A percentile compares a stretch with the other conserved stretches of the same genome.
These are phyloP conservation scores for Oryza meyeriana DNA, from an alignment of 176 grass and related monocot genomes.

Conservation along the genomic window DNA sequence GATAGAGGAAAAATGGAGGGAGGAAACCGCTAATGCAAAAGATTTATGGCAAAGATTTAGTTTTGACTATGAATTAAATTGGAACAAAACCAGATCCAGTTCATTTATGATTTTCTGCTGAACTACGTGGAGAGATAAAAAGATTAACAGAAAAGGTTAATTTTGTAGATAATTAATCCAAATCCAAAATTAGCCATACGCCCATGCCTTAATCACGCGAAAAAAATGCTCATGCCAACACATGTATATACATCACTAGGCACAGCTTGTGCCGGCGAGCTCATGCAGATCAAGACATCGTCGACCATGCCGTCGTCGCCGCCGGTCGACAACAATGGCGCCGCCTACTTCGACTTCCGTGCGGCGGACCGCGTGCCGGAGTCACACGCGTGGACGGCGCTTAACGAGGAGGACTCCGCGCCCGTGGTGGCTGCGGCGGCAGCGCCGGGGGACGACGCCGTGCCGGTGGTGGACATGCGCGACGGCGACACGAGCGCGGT, in stretches of 20 bases:
- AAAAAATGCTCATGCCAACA: background rate
- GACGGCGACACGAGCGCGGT: background rate
- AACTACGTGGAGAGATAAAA: background rate
- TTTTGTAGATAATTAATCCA: background rate
- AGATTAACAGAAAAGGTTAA: background rate
- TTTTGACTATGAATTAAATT: background rate
- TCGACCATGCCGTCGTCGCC: background rate
- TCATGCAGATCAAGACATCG: background rate
- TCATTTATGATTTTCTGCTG: background rate
- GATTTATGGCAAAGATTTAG: background rate
- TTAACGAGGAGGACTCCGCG: background rate
- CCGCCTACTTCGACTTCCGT: slow-evolving; percentile 19
- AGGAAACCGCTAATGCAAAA: background rate
- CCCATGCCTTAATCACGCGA: background rate
- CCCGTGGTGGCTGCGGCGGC: background rate
- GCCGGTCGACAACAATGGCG: background rate
- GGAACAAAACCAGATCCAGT: background rate
- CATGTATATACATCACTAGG: background rate
- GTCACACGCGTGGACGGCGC: slow-evolving; percentile 45
- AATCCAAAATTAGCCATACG: background rate
- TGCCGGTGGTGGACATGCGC: slow-evolving; percentile 58
- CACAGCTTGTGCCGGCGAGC: background rate
- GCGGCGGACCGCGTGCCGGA: slow-evolving; percentile 36
- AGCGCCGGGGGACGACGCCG: background rate
- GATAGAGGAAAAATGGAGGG: too few relatives aligned